phyloP scores from a whole-genome alignment of 805 yeast genomes.

The Schwanniomyces sp. region DNA sequence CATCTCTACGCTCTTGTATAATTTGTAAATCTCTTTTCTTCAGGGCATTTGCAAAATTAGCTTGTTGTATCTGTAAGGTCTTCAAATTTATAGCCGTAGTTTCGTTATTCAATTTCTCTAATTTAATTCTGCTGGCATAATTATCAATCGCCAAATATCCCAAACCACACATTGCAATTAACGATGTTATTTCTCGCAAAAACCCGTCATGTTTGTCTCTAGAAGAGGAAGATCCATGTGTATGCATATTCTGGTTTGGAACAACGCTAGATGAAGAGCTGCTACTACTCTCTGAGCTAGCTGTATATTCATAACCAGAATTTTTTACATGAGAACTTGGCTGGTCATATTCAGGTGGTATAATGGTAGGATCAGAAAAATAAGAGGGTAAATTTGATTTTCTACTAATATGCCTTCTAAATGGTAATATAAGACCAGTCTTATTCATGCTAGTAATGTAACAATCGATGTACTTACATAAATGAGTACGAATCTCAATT shows the following conservation, averaged over 20 bases:
- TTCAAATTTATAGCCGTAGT: slow-evolving; percentile 37
- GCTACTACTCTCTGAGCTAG: neutral
- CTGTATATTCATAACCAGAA: neutral
- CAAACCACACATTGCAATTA: slow-evolving; percentile 43
- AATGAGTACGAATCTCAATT: neutral
- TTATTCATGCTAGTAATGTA: neutral
- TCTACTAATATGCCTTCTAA: neutral
- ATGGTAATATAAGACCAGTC: neutral
- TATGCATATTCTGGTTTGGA: neutral
- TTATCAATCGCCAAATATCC: slow-evolving; percentile 54
- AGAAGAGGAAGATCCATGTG: neutral
- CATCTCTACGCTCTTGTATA: slow-evolving; percentile 50
- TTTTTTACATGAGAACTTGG: neutral
- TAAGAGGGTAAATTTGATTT: slow-evolving; percentile 15
- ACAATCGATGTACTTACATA: neutral
- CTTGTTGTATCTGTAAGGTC: slow-evolving; percentile 43
- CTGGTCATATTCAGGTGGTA: slow-evolving; percentile 17
- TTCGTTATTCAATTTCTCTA: slow-evolving; percentile 36
- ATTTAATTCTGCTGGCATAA: slow-evolving; percentile 39
- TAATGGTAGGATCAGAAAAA: slow-evolving; percentile 16
- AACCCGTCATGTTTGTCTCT: slow-evolving; percentile 1
- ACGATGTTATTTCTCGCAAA: slow-evolving; percentile 39
- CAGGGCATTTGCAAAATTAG: slow-evolving; percentile 48
- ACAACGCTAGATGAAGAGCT: neutral
- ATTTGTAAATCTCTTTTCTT: slow-evolving; percentile 53